Evolutionary conservation across 768 basidiomycete genomes (phyloP), one percentile per base, ranked within the genome.

Genomic region (Tulasnella sp.): DNA sequence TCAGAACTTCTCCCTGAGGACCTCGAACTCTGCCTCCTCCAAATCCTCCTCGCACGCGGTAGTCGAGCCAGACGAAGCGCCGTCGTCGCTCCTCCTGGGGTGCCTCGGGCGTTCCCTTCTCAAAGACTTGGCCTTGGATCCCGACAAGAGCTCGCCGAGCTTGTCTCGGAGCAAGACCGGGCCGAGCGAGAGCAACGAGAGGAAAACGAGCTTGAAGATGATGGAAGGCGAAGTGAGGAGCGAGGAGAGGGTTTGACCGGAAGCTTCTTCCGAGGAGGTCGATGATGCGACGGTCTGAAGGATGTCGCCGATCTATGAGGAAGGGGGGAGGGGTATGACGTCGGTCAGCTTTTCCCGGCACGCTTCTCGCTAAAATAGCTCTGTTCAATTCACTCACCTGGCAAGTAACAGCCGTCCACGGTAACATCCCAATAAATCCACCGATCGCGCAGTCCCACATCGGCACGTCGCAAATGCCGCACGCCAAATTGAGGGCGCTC

Each of bases 401-500:
- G 79, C 92, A 94, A 75, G 93, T 94, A 71, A 95, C 93, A 35
- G 92, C 91, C 67, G 93, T 94, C 92, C 92, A 94, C 0, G 92
- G 92, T 62, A 94, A 79, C 69, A 87, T 86, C 1, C 92, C 92
- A 71, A 94, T 92, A 81, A 94, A 93, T 6, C 89, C 85, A 41
- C 91, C 92, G 66, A 94, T 81, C 77, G 89, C 83, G 77, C 92
- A 94, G 78, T 94, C 90, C 72, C 82, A 78, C 65, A 92, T 77
- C 8, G 87, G 81, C 17, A 98, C 93, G 39, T 91, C 90, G 76
- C 91, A 92, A 34, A 96, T 93, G 67, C 95, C 95, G 80, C 91
- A 96, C 62, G 95, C 95, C 72, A 98, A 91, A 79, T 98, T 98
- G 83, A 98, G 94, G 73, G 93, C 94, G 72, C 92, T 93, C 95